These are phyloP conservation scores for Oldenlandia corymbosa DNA, from an alignment of 257 asterid genomes.

Conservation along the genomic window DNA sequence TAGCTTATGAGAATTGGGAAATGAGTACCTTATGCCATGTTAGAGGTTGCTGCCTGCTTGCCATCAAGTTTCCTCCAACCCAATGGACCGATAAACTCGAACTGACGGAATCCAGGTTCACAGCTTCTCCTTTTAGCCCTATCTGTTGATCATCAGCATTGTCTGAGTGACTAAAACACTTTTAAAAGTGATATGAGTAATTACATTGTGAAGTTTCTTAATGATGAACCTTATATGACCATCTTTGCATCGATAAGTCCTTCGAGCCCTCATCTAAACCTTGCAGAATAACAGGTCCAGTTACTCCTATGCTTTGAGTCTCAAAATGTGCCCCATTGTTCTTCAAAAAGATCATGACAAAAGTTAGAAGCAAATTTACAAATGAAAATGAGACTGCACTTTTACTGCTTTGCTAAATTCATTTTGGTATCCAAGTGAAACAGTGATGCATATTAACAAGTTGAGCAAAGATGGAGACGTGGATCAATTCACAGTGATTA, in stretches of 20 bases:
- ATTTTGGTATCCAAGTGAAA: background rate
- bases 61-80: slow-evolving; percentile 45
- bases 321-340: slow-evolving; percentile 72
- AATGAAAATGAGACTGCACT: background rate
- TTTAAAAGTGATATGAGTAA: background rate
- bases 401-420: background rate
- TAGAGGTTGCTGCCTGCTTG: slow-evolving; percentile 51
- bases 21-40: slow-evolving; percentile 99
- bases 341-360: slow-evolving; percentile 31
- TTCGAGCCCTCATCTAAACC: slow-evolving; percentile 61
- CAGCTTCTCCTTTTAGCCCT: slow-evolving; percentile 83
- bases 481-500: too few relatives aligned
- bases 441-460: too few relatives aligned
- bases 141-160: slow-evolving; percentile 29
- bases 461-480: too few relatives aligned
- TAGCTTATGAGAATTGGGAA: slow-evolving; percentile 4
- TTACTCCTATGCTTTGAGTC: slow-evolving; percentile 62
- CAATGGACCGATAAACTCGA: slow-evolving; percentile 52
- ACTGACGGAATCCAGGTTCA: slow-evolving; percentile 60
- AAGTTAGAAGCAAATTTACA: background rate
- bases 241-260: slow-evolving; percentile 78
- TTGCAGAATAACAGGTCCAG: slow-evolving; percentile 68
- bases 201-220: slow-evolving; percentile 1
- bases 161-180: background rate
- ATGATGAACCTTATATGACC: slow-evolving; percentile 80